These are phyloP conservation scores for Murraya paniculata DNA, from an alignment of 345 rosid genomes.

Conservation along the genomic window DNA sequence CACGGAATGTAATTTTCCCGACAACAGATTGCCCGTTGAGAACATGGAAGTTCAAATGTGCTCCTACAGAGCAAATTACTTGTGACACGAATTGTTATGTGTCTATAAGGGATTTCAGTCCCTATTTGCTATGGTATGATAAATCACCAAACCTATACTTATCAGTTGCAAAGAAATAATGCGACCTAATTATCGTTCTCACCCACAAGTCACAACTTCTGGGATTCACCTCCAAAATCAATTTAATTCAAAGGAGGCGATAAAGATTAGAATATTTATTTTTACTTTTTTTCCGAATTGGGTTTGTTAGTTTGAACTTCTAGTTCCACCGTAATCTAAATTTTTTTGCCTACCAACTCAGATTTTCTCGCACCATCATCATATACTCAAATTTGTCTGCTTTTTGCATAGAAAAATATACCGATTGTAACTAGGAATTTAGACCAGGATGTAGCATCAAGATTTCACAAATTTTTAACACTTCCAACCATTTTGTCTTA, in stretches of 20 bases:
- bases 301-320: too few relatives aligned
- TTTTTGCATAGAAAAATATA: too few relatives aligned
- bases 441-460: too few relatives aligned
- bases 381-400: too few relatives aligned
- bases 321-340: too few relatives aligned
- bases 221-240: background rate
- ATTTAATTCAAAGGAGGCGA: background rate
- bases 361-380: too few relatives aligned
- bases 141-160: background rate
- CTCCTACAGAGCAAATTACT: slow-evolving; percentile 28
- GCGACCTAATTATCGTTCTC: background rate
- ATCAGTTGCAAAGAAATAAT: background rate
- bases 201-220: background rate
- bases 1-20: slow-evolving; percentile 57
- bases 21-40: slow-evolving; percentile 50
- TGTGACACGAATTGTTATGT: slow-evolving; percentile 18
- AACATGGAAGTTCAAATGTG: slow-evolving; percentile 42
- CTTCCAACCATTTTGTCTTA: background rate
- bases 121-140: background rate
- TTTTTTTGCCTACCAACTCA: too few relatives aligned
- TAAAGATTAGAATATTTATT: background rate
- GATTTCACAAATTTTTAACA: background rate
- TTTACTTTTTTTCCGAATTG: too few relatives aligned
- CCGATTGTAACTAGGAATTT: too few relatives aligned
- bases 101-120: slow-evolving; percentile 1